Evolutionary conservation across 1,284 basidiomycete species (phyloP).

Genomic region (Boletus sp.): DNA sequence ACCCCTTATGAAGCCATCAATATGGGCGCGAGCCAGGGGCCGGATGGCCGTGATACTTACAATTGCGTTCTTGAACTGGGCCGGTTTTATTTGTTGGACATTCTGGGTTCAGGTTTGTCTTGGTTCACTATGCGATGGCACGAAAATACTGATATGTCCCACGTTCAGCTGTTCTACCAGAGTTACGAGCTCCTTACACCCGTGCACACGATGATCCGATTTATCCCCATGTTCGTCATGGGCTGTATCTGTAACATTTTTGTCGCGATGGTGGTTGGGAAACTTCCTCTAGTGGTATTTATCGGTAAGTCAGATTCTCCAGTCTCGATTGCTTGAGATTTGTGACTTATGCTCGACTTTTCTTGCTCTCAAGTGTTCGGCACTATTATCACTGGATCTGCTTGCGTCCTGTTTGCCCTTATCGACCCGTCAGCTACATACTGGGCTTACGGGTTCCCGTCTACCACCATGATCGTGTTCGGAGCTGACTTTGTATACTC

Average conservation of each 20-base stretch:
- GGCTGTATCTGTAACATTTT: conserved; percentile 71
- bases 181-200: conserved; percentile 54
- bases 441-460: conserved; percentile 82
- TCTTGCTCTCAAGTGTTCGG: conserved; percentile 43
- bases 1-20: conserved; percentile 60
- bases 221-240: conserved; percentile 74
- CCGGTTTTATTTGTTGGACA: conserved; percentile 49
- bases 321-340: neutral
- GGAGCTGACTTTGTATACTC: conserved; percentile 82
- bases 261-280: conserved; percentile 60
- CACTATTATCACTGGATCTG: conserved; percentile 59
- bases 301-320: conserved; percentile 42
- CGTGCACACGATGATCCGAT: conserved; percentile 70
- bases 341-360: neutral
- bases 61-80: conserved; percentile 65
- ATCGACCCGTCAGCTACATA: conserved; percentile 62
- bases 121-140: neutral
- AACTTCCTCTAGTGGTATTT: conserved; percentile 54
- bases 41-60: conserved; percentile 56
- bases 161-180: conserved; percentile 63
- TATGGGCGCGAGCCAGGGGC: conserved; percentile 63
- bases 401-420: conserved; percentile 72
- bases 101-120: conserved; percentile 50
- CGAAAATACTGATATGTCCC: conserved; percentile 8
- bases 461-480: conserved; percentile 67